These are phyloP conservation scores for Verticillium zaregamsianum DNA, from an alignment of 2,329 filamentous ascomycete genomes.

Conservation along the genomic window DNA sequence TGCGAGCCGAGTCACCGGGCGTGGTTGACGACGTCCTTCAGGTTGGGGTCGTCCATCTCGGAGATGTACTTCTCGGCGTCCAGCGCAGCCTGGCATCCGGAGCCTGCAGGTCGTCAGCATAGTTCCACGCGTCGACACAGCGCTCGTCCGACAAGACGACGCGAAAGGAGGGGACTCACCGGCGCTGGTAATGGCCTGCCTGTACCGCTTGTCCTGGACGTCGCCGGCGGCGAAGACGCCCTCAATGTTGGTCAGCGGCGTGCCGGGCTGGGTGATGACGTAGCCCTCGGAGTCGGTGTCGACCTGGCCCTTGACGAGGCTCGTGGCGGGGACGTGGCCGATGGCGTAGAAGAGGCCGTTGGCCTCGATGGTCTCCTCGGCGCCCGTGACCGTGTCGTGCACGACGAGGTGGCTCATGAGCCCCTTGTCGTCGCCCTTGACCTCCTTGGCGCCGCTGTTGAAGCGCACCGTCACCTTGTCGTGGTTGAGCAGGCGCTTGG, in stretches of 20 bases:
- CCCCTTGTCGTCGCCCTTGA: slow-evolving; percentile 78
- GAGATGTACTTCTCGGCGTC: slow-evolving; percentile 92
- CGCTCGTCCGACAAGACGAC: neutral
- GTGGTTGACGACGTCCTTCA: slow-evolving; percentile 9
- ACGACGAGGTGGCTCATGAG: slow-evolving; percentile 86
- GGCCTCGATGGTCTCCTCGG: slow-evolving; percentile 79
- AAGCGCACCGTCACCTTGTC: slow-evolving; percentile 89
- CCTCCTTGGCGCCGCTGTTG: slow-evolving; percentile 76
- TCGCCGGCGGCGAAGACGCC: slow-evolving; percentile 97
- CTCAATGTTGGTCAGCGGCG: slow-evolving; percentile 79
- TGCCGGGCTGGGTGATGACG: slow-evolving; percentile 83
- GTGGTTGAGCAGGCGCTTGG: slow-evolving; percentile 73
- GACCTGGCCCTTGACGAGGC: slow-evolving; percentile 86
- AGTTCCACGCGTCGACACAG: neutral
- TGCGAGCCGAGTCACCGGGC: slow-evolving; percentile 11
- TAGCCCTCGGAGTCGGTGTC: slow-evolving; percentile 89
- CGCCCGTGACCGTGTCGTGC: slow-evolving; percentile 71
- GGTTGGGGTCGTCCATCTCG: slow-evolving; percentile 57
- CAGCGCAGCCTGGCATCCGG: slow-evolving; percentile 90
- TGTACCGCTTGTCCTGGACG: slow-evolving; percentile 97
- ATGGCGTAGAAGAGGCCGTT: slow-evolving; percentile 97
- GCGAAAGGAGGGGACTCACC: slow-evolving; percentile 52
- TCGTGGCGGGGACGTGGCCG: slow-evolving; percentile 89
- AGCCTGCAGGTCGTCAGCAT: slow-evolving; percentile 49
- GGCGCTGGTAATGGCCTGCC: slow-evolving; percentile 96